Base-by-base conservation (phyloP, 2,329 filamentous ascomycete species). In the Raffaelea ambrosiae region DNA sequence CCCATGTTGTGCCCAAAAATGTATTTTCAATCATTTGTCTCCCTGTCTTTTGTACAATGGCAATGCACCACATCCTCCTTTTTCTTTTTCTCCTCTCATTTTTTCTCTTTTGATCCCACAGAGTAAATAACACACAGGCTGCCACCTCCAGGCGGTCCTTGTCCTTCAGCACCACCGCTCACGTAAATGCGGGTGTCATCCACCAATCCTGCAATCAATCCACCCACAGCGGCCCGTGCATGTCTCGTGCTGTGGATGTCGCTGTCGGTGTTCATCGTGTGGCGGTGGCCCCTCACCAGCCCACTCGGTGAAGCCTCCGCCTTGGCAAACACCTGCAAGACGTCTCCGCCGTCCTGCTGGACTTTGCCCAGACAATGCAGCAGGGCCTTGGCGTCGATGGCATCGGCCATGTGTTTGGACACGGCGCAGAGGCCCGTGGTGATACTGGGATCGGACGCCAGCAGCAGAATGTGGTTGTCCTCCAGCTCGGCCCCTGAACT, bases 401-500 rank as follows among this genome's bases (percentile, higher is more conserved):
- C 55, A 44, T 62, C 59, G 18, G 51, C 47, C 59, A 61, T 61
- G 50, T 55, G 55, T 20, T 44, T 41, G 4, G 58, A 59, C 18
- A 49, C 39, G 20, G 56, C 53, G 33, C 52, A 47, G 5, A 60
- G 50, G n/a, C 43, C 23, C 7, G 35, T 10, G 11, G n/a, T 26
- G 5, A 18, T 18, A 3, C 20, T 10, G 40, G 47, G 2, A 50
- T 52, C n/a, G 46, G 38, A 57, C 41, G 58, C 57, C 49, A 63
- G 51, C n/a, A 60, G 54, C 23, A 64, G 54, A 23, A 63, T 58
- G 22, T 62, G 61, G 47, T 55, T 57, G 40, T 60, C 59, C 26
- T 62, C 59, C 10, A 61, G 54, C 48, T 64, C 59, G 3, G 60
- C 61, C 7, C 60, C 60, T n/a, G 57, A 60, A 40, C 57, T 62